Conservation (phyloP, 2,329 filamentous ascomycete genomes). For the Pseudonectria foliicola region DNA sequence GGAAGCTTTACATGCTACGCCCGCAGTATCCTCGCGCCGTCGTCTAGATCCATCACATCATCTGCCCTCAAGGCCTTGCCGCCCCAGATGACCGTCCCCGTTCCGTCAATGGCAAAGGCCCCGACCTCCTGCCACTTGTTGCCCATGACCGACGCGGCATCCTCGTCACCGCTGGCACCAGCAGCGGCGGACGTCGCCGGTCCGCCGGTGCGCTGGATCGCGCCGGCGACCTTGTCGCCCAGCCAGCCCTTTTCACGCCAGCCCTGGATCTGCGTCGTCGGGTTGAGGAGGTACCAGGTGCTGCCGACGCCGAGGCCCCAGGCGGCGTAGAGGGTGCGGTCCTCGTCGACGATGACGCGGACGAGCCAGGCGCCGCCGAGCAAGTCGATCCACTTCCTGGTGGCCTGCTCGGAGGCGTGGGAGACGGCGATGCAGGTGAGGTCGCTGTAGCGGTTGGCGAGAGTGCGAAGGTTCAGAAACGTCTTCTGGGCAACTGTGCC, state of each 20-base stretch:
- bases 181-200: constrained; percentile 4
- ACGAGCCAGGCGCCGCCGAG: constrained; percentile 52
- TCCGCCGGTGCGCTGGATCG: constrained; percentile 32
- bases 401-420: constrained; percentile 50
- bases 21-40: constrained; percentile 31
- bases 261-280: constrained; percentile 42
- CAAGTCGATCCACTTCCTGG: constrained; percentile 49
- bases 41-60: constrained; percentile 49
- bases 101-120: constrained; percentile 43
- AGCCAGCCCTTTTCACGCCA: constrained; percentile 51
- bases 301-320: constrained; percentile 50
- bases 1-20: constrained; percentile 13
- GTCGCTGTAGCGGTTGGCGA: constrained; percentile 44
- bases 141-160: constrained; percentile 39
- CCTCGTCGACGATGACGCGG: constrained; percentile 48
- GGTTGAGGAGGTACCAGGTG: constrained; percentile 47
- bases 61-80: constrained; percentile 41
- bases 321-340: constrained; percentile 49
- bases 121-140: constrained; percentile 52
- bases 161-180: constrained; percentile 24
- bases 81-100: constrained; percentile 43
- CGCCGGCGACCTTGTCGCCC: constrained; percentile 41
- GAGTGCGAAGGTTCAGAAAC: constrained; percentile 47
- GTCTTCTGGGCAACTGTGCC: constrained; percentile 46
- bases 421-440: constrained; percentile 52